Evolutionary conservation across 129 eudicot species (phyloP), one percentile per base, ranked within the genome.

Genomic region (Flaveria sonorensis): DNA sequence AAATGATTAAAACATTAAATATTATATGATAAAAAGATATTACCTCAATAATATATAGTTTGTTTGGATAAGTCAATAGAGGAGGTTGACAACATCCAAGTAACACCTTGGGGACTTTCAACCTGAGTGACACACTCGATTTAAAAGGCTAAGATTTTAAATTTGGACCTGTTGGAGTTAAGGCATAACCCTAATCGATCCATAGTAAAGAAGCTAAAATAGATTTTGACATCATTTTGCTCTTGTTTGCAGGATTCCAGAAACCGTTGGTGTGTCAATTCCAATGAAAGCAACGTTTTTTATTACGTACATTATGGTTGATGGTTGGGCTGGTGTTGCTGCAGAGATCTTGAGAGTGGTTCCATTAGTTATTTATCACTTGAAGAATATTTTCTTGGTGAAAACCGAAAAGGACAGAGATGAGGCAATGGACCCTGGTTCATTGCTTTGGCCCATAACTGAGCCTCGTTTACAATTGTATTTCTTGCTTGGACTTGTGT

Each of bases 231-330:
- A 69, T 12, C 7, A 42, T 52, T 64, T 48, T 52, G 14, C 10
- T 50, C 68, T 43, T 18, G 19, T 26, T 62, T 80, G 78, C 81
- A 92, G 97, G 79, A 89, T 92, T 63, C 98, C 98, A 30, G 84
- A 72, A 85, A 92, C 98, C 18, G 68, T 92, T 2, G 98, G 98
- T 14, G 92, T 92, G 78, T 84, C 98, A n/a, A 87, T 92, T 77
- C 97, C 97, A 12, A 84, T 89, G 93, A 92, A 89, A 86, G 97
- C 97, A 63, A 92, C 97, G 28, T 92, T 89, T 75, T 92, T 92
- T 20, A 92, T 89, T 32, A 80, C 93, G 20, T 92, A 89, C 71
- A 79, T 92, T n/a, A 89, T 92, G 97, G 96, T 92, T 30, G 97
- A 92, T 63, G 97, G 97, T 68, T 92, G 98, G 98, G 88, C 98